Base-by-base conservation (phyloP, 306 rosid genomes). In the Corylus heterophylla region DNA sequence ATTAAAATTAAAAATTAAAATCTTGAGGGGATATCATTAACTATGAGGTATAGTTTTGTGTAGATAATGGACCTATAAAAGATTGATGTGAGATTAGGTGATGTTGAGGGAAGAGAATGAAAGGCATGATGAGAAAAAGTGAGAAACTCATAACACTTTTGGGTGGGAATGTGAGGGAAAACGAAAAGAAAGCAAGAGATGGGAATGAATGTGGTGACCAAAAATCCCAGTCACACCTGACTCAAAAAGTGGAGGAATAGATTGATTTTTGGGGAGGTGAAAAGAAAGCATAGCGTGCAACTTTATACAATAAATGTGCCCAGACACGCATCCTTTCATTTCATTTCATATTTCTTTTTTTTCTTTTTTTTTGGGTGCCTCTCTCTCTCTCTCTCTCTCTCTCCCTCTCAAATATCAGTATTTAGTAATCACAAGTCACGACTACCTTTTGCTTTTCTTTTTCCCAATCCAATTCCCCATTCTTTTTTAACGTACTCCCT, bases 261-360 rank as follows among this genome's bases (percentile, higher is more conserved):
- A 9, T n/a, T 74, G 70, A 80, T 78, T 80, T 89, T 86, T 84
- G 87, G 90, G 88, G 90, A 78, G 78, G 61, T 82, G 82, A 85
- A 87, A 85, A 82, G 87, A 86, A 90, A 85, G 83, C 69, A 70
- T 80, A 82, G 93, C 97, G 88, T 89, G 96, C 94, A 73, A 90
- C 93, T 92, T 90, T 89, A 89, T 89, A 82, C 90, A 89, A 83
- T 89, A 86, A 86, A 92, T 88, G 93, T 85, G 80, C 85, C 84
- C 84, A 73, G 84, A 76, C 82, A 84, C 78, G 79, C 64, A 71
- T 71, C 64, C 51, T 48, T 55, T 83, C 81, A 64, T 79, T 75
- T 75, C 17, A 77, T 73, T 66, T 67, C 8, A 58, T 69, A 13
- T 42, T 3, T 39, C 4, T 39, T 39, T 39, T 39, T 42, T 7